phyloP scores from a whole-genome alignment of 2,329 filamentous ascomycete genomes.

The Coniochaeta ligniaria region DNA sequence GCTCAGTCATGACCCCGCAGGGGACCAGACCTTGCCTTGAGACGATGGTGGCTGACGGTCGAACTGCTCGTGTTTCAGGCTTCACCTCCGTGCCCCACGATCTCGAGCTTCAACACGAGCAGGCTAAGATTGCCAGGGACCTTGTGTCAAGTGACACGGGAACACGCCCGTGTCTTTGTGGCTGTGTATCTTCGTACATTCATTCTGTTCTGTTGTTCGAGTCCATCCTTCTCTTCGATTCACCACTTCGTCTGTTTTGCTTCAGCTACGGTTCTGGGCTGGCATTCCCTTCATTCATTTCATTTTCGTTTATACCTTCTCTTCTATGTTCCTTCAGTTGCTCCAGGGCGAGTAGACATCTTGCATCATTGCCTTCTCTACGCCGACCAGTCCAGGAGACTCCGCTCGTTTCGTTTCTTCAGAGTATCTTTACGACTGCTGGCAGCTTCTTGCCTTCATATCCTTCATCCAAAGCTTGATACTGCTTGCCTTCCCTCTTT shows the following conservation, averaged over 20 bases:
- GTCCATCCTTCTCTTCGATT: background rate
- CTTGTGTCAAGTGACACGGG: background rate
- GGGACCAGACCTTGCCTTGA: background rate
- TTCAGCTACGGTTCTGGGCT: background rate
- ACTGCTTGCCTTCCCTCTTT: background rate
- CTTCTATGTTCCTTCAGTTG: background rate
- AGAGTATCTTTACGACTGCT: background rate
- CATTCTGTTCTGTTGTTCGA: background rate
- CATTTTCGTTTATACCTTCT: background rate
- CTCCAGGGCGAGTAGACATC: background rate
- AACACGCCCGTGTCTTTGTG: background rate
- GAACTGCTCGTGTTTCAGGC: constrained; percentile 3
- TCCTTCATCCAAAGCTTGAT: background rate
- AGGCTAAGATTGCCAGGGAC: background rate
- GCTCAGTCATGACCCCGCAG: background rate
- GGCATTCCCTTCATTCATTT: constrained; percentile 1
- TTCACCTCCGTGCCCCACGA: background rate
- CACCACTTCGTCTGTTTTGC: background rate
- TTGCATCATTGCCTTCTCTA: background rate
- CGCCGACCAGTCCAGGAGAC: background rate
- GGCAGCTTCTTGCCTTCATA: background rate
- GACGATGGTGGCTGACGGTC: constrained; percentile 2
- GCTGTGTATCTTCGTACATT: background rate
- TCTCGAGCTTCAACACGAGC: background rate
- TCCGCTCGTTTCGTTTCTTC: background rate